Evolutionary conservation across 2,329 filamentous ascomycete genomes (phyloP), one percentile per base, ranked within the genome.

Genomic region (Lachnellula hyalina): DNA sequence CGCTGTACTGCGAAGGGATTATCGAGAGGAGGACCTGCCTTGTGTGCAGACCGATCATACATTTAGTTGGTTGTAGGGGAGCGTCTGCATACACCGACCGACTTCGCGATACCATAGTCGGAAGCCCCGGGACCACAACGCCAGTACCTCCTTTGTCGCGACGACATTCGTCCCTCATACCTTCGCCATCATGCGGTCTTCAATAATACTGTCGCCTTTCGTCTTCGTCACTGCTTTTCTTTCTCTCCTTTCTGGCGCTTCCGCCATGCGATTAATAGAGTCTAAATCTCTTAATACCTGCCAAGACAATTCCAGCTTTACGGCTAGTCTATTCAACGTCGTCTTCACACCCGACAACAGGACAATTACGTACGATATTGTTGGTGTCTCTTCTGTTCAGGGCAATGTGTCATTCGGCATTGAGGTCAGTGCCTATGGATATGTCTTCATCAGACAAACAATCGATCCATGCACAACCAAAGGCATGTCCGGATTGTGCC

Each of bases 281-380:
- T 94, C 92, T 53, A 89, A 82, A 68, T 95, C 92, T 25, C 81
- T 96, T 63, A 91, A 89, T 72, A 81, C 87, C 47, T 96, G 92
- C 74, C 88, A 92, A 78, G 77, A 84, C 56, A 86, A 93, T 72
- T 93, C 89, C 28, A 86, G 85, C 67, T 95, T 96, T 72, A 88
- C 89, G 4, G 91, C 92, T 65, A 91, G 87, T 64, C 80, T 94
- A 56, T 96, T 96, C 82, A 87, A 95, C 64, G 87, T 96, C 71
- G 75, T 83, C 61, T 90, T 89, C 73, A 90, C 86, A 1, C 87
- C 89, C 34, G 76, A 79, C 69, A 95, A 96, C 73, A 79, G 80
- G 64, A 85, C 84, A 34, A 78, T 93, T 51, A 76, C 78, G 52
- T 83, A 95, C 71, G 81, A 90, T 67, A 84, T 96, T 63, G 82